Evolutionary conservation across 2,329 filamentous ascomycete species (phyloP).

Genomic region (Epichloe sylvatica): DNA sequence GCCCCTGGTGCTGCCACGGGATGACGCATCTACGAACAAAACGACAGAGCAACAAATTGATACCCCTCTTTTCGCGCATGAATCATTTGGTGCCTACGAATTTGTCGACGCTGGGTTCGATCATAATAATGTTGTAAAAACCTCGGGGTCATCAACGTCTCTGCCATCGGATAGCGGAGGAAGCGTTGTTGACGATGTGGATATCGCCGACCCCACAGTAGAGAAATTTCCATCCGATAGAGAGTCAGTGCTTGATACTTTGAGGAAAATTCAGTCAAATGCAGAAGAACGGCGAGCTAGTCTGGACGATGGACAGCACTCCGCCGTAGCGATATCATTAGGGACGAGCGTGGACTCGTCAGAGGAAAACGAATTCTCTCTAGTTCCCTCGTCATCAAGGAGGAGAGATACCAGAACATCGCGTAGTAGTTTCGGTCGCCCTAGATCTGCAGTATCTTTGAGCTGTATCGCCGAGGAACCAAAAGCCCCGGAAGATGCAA

Average conservation of each 20-base stretch:
- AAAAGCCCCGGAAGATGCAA: conserved; percentile 11
- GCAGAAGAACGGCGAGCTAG: conserved; percentile 25
- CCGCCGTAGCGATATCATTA: conserved; percentile 20
- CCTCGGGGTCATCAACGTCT: conserved; percentile 8
- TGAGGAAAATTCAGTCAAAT: conserved; percentile 32
- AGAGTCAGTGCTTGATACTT: conserved; percentile 29
- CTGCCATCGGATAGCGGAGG: conserved; percentile 10
- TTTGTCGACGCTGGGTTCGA: conserved; percentile 20
- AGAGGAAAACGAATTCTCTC: conserved; percentile 21
- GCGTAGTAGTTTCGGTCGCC: conserved; percentile 20
- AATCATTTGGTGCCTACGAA: conserved; percentile 29
- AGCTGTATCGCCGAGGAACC: conserved; percentile 33
- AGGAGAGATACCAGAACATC: conserved; percentile 20
- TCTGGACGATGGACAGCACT: conserved; percentile 24
- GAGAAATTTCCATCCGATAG: conserved; percentile 34
- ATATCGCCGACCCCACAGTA: conserved; percentile 33
- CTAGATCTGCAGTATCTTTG: conserved; percentile 27
- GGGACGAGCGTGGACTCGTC: conserved; percentile 24
- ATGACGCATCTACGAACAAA: neutral
- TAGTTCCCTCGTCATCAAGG: conserved; percentile 20
- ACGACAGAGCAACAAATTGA: conserved; percentile 1
- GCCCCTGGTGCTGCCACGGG: neutral
- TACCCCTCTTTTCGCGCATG: conserved; percentile 33
- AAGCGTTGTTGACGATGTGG: conserved; percentile 12
- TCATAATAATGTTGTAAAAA: conserved; percentile 12